phyloP scores from a whole-genome alignment of 2,329 filamentous ascomycete genomes.

The Colletotrichum karsti region DNA sequence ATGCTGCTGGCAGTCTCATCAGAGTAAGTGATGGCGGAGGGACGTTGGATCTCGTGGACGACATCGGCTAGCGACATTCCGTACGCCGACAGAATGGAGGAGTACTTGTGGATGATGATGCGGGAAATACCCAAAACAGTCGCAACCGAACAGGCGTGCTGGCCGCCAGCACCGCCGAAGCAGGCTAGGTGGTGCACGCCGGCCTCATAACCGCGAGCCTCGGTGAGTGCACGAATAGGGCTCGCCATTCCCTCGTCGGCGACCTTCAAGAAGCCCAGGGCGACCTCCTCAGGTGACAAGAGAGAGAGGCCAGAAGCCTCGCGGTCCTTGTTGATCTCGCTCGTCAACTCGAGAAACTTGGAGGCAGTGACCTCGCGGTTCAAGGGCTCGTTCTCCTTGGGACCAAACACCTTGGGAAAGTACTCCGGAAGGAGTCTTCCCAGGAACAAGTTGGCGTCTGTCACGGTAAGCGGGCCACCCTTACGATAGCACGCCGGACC shows the following conservation, averaged over 20 bases:
- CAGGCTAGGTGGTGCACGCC: constrained; percentile 44
- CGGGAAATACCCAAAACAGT: constrained; percentile 50
- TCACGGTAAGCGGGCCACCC: constrained; percentile 75
- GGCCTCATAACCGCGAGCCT: constrained; percentile 44
- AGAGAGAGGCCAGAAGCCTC: constrained; percentile 32
- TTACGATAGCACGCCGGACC: constrained; percentile 80
- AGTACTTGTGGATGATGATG: constrained; percentile 54
- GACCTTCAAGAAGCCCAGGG: constrained; percentile 45
- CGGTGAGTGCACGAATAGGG: constrained; percentile 44
- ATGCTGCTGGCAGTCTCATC: constrained; percentile 28
- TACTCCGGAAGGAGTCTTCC: constrained; percentile 69
- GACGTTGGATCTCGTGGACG: constrained; percentile 49
- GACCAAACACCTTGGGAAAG: constrained; percentile 78
- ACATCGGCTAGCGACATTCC: constrained; percentile 55
- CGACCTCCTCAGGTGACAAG: constrained; percentile 45
- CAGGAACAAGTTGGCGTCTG: constrained; percentile 76
- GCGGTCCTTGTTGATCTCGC: constrained; percentile 48
- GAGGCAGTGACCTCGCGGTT: constrained; percentile 48
- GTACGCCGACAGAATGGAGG: constrained; percentile 55
- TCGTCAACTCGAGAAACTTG: constrained; percentile 51
- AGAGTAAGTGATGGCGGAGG: constrained; percentile 39
- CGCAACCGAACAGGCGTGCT: constrained; percentile 54
- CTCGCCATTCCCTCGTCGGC: constrained; percentile 45
- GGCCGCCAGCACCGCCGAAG: constrained; percentile 47
- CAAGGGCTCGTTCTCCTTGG: constrained; percentile 67